Evolutionary conservation across 768 basidiomycete species (phyloP).

Genomic region (Tricholoma flavovirens): DNA sequence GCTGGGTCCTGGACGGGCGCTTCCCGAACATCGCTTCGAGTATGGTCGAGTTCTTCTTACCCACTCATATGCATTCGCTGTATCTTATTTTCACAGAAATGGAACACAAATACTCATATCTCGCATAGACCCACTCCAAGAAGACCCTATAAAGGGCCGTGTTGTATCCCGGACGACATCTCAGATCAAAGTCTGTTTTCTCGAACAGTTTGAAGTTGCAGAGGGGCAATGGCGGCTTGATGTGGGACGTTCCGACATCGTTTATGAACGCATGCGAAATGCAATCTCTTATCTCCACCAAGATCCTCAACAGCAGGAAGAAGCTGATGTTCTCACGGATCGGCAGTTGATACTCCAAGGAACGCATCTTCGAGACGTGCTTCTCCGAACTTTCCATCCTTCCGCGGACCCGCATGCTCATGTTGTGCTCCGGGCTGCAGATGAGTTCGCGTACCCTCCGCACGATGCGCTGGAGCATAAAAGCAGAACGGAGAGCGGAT

Average conservation of each 20-base stretch:
- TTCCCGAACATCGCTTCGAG: slow-evolving; percentile 71
- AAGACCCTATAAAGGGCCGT: slow-evolving; percentile 48
- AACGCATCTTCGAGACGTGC: slow-evolving; percentile 64
- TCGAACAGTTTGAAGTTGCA: slow-evolving; percentile 37
- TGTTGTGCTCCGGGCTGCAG: slow-evolving; percentile 31
- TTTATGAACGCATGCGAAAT: slow-evolving; percentile 61
- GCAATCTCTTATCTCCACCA: slow-evolving; percentile 55
- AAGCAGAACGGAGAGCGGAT: slow-evolving; percentile 5
- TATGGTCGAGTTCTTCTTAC: slow-evolving; percentile 30
- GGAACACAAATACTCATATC: slow-evolving; percentile 68
- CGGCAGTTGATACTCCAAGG: slow-evolving; percentile 59
- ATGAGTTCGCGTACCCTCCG: slow-evolving; percentile 32
- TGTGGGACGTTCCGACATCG: slow-evolving; percentile 59
- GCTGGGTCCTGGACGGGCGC: slow-evolving; percentile 52
- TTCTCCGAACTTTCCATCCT: slow-evolving; percentile 53
- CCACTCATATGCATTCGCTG: not conserved
- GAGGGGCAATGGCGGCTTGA: slow-evolving; percentile 63
- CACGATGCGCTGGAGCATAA: slow-evolving; percentile 34
- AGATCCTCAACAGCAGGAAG: slow-evolving; percentile 43
- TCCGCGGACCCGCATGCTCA: slow-evolving; percentile 25
- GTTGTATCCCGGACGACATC: slow-evolving; percentile 45
- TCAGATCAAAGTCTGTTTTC: slow-evolving; percentile 55
- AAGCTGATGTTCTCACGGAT: slow-evolving; percentile 19
- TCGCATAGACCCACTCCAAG: slow-evolving; percentile 53
- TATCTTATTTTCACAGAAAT: slow-evolving; percentile 37